phyloP scores from a whole-genome alignment of 108 stramenopile species.

The Stephanodiscus triporus region DNA sequence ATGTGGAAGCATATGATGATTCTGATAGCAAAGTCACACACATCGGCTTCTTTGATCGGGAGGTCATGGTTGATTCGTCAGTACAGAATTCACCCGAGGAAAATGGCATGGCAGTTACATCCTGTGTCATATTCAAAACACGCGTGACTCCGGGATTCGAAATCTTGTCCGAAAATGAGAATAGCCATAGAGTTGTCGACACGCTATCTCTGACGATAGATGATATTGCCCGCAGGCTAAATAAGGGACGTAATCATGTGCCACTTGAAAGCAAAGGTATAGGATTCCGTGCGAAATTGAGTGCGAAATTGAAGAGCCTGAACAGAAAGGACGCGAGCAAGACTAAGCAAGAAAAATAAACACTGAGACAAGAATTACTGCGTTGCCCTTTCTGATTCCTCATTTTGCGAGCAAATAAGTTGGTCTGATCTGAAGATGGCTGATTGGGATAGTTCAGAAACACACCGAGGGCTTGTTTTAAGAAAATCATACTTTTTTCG shows the following conservation, averaged over 20 bases:
- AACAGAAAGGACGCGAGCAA: not conserved
- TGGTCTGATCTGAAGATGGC: too few species aligned
- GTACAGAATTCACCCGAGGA: not conserved
- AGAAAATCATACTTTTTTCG: too few species aligned
- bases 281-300: not conserved
- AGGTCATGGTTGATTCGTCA: not conserved
- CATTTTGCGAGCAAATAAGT: too few species aligned
- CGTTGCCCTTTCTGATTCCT: too few species aligned
- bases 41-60: not conserved
- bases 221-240: not conserved
- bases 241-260: not conserved
- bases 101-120: not conserved
- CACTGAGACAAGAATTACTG: too few species aligned
- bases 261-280: too few species aligned
- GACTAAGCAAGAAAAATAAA: not conserved
- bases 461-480: too few species aligned
- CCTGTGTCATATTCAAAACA: not conserved
- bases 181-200: not conserved
- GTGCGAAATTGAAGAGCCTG: not conserved
- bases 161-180: not conserved
- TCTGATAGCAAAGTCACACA: not conserved
- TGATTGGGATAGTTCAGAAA: too few species aligned
- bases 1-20: not conserved
- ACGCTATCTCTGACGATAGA: not conserved
- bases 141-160: not conserved